Percentiles rank a stretch among this genome's conserved stretches.
phyloP scores from a whole-genome alignment of 164 flowering plant genomes.

The Umbellularia californica region DNA sequence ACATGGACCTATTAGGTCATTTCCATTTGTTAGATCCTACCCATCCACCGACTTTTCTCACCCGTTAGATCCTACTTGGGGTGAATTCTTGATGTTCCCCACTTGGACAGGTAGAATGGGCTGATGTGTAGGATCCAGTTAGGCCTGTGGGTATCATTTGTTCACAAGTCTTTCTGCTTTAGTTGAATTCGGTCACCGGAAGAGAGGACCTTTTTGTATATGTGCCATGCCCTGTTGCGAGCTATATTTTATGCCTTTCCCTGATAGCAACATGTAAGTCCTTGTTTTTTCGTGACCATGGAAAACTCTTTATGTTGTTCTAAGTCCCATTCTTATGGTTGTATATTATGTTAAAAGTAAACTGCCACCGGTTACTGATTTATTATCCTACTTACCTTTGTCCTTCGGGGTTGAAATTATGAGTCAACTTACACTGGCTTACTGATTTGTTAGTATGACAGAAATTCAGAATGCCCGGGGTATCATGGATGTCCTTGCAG shows the following conservation, averaged over 20 bases:
- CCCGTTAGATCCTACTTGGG: no score
- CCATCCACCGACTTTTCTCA: no score
- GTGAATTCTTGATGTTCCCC: no score
- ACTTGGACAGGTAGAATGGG: no score
- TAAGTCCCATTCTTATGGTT: not conserved
- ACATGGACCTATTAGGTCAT: no score
- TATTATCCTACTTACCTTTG: not conserved
- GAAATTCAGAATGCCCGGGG: conserved; percentile 99
- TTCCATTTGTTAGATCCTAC: no score
- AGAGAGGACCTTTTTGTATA: not conserved
- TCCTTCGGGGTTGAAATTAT: not conserved
- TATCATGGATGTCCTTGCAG: conserved; percentile 95
- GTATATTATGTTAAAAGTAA: not conserved
- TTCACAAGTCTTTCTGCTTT: not conserved
- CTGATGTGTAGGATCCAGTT: no score
- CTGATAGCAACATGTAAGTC: not conserved
- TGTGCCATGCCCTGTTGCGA: not conserved
- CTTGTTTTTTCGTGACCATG: not conserved
- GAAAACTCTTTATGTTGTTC: not conserved
- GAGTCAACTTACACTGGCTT: not conserved
- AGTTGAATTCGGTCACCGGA: not conserved
- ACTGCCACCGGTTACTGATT: conserved; percentile 1
- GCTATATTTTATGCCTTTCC: not conserved
- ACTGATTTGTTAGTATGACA: conserved; percentile 47
- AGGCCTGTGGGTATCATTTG: not conserved